Evolutionary conservation across 164 flowering plant species (phyloP).

Genomic region (Berberis vulgaris): DNA sequence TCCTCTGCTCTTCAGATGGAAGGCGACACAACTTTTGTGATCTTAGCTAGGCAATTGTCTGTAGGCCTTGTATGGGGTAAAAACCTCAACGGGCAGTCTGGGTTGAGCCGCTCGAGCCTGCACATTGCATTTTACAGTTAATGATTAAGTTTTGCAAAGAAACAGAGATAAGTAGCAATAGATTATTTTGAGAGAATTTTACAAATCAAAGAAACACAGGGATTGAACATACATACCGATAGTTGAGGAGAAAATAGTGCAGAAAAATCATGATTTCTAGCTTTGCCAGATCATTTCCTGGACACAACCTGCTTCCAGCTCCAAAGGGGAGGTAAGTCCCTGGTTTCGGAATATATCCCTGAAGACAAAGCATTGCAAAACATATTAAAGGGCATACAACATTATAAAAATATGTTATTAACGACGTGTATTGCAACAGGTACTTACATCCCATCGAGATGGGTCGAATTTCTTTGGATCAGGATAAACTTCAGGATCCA

Average conservation of each 20-base stretch:
- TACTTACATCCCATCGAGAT: constrained; percentile 89
- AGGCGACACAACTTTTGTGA: constrained; percentile 12
- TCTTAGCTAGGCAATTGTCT: constrained; percentile 61
- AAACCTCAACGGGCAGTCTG: constrained; percentile 30
- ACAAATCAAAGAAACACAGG: not conserved
- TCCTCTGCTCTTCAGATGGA: not conserved
- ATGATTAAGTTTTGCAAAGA: not conserved
- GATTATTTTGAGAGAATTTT: not conserved
- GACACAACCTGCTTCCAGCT: constrained; percentile 73
- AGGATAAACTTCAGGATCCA: constrained; percentile 21
- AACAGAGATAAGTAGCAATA: not conserved
- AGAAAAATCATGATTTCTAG: constrained; percentile 72
- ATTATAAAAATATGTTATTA: not conserved
- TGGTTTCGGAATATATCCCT: constrained; percentile 51
- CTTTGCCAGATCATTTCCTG: constrained; percentile 93
- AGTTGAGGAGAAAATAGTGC: constrained; percentile 46
- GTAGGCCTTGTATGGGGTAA: constrained; percentile 69
- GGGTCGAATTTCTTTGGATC: constrained; percentile 69
- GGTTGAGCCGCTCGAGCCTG: constrained; percentile 61
- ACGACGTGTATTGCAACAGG: not conserved
- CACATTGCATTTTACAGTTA: not conserved
- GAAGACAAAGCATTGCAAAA: not conserved
- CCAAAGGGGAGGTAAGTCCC: constrained; percentile 80
- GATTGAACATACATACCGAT: not conserved
- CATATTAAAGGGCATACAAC: not conserved